Evolutionary conservation across 169 alveolate genomes (phyloP).

Genomic region (Neospora caninum): DNA sequence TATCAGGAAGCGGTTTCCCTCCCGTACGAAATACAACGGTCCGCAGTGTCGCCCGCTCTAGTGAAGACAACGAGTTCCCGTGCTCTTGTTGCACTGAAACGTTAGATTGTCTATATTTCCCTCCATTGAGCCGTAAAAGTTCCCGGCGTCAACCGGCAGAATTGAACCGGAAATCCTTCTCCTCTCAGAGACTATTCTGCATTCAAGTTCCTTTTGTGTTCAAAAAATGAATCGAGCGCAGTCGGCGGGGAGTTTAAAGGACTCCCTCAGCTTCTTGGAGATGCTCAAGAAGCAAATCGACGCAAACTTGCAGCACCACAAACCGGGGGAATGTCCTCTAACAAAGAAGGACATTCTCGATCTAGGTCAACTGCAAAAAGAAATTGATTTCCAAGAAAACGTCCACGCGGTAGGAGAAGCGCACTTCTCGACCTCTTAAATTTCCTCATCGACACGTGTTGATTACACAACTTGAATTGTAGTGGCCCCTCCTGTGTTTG

Average conservation of each 20-base stretch:
- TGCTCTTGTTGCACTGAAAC: background rate
- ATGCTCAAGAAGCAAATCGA: conserved; percentile 61
- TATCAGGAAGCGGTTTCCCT: background rate
- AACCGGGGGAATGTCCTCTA: conserved; percentile 36
- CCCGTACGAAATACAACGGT: background rate
- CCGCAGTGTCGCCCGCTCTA: background rate
- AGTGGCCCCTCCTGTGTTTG: background rate
- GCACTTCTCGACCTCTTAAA: background rate
- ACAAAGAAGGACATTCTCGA: conserved; percentile 50
- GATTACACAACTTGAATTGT: background rate
- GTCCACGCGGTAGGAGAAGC: conserved; percentile 18
- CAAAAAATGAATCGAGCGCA: background rate
- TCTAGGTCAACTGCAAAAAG: conserved; percentile 36
- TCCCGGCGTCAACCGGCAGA: background rate
- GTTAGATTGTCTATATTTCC: too few relatives aligned
- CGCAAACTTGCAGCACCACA: conserved; percentile 26
- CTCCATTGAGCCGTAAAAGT: too few relatives aligned
- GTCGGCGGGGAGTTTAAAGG: conserved; percentile 31
- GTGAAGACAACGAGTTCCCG: background rate
- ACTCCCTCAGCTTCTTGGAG: conserved; percentile 53
- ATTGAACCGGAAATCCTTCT: background rate
- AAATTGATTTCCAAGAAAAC: conserved; percentile 12
- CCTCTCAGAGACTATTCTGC: background rate
- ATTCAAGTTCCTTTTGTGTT: too few relatives aligned
- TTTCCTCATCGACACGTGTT: background rate